A percentile compares a stretch with the other conserved stretches of the same genome.
Evolutionary conservation across 2,329 filamentous ascomycete genomes (phyloP).

Genomic region (Aureobasidium pullulans): DNA sequence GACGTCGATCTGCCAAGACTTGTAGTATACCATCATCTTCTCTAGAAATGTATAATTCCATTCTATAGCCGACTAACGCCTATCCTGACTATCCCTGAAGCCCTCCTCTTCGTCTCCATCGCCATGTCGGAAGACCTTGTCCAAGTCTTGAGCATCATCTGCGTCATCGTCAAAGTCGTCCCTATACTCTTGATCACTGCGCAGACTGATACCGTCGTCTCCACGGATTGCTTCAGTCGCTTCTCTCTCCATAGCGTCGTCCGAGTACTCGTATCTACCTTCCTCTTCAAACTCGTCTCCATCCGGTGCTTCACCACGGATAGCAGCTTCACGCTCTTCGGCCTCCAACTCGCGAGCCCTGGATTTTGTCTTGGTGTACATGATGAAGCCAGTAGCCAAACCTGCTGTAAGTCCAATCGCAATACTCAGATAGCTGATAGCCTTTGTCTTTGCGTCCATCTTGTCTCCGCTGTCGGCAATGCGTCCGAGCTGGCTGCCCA

Average conservation of each 20-base stretch:
- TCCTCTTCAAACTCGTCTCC: slow-evolving; percentile 24
- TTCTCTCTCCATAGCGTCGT: slow-evolving; percentile 38
- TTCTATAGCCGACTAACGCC: neutral
- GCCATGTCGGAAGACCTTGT: slow-evolving; percentile 36
- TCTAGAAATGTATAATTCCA: neutral
- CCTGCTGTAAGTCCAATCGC: slow-evolving; percentile 64
- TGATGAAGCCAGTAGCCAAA: slow-evolving; percentile 68
- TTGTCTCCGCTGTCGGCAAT: slow-evolving; percentile 76
- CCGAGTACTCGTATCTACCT: slow-evolving; percentile 34
- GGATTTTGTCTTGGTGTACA: slow-evolving; percentile 59
- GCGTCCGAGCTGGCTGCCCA: slow-evolving; percentile 73
- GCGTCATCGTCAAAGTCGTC: slow-evolving; percentile 34
- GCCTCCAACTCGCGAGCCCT: slow-evolving; percentile 43
- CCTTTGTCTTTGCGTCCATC: slow-evolving; percentile 72
- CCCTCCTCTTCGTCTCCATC: slow-evolving; percentile 32
- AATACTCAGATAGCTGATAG: slow-evolving; percentile 79
- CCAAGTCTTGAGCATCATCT: slow-evolving; percentile 35
- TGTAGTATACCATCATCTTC: neutral
- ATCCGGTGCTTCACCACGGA: slow-evolving; percentile 18
- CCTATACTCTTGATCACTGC: slow-evolving; percentile 41
- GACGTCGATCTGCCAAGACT: neutral
- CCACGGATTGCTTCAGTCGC: slow-evolving; percentile 35
- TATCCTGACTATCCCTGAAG: slow-evolving; percentile 1
- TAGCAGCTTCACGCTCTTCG: slow-evolving; percentile 34
- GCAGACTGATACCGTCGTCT: slow-evolving; percentile 44